Percentiles rank a stretch among this genome's conserved stretches.
Conservation (phyloP, 441 rosid genomes). For the Jatropha multifida region DNA sequence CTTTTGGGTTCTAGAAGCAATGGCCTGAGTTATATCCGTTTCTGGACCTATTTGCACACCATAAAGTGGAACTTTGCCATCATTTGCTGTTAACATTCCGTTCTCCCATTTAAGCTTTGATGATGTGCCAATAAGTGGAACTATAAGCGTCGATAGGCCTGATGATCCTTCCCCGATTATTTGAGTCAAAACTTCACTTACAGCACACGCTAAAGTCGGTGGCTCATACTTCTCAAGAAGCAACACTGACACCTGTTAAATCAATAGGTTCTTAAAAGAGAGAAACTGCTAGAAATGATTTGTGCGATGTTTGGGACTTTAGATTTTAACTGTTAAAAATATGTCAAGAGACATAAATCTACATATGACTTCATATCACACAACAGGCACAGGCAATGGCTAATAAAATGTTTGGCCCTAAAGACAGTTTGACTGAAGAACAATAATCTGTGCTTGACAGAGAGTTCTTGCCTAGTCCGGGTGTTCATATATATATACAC, state of each 20-base stretch:
- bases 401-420: not conserved
- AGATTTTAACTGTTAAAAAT: not conserved
- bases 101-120: conserved; percentile 63
- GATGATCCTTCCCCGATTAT: conserved; percentile 35
- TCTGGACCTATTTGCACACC: conserved; percentile 61
- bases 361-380: not conserved
- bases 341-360: not conserved
- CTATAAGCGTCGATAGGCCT: conserved; percentile 37
- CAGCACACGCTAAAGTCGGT: conserved; percentile 55
- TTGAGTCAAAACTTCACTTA: conserved; percentile 52
- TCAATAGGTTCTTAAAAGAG: not conserved
- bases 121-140: conserved; percentile 55
- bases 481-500: too few relatives aligned
- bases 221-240: conserved; percentile 53
- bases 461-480: too few relatives aligned
- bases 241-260: conserved; percentile 56
- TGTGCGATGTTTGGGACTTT: not conserved
- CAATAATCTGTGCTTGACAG: not conserved
- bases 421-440: not conserved
- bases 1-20: conserved; percentile 48
- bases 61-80: conserved; percentile 38
- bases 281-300: not conserved
- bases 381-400: not conserved
- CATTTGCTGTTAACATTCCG: conserved; percentile 33
- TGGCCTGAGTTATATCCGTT: conserved; percentile 43